Evolutionary conservation across 2,329 filamentous ascomycete genomes (phyloP).

Genomic region (Hypoxylon sp.): DNA sequence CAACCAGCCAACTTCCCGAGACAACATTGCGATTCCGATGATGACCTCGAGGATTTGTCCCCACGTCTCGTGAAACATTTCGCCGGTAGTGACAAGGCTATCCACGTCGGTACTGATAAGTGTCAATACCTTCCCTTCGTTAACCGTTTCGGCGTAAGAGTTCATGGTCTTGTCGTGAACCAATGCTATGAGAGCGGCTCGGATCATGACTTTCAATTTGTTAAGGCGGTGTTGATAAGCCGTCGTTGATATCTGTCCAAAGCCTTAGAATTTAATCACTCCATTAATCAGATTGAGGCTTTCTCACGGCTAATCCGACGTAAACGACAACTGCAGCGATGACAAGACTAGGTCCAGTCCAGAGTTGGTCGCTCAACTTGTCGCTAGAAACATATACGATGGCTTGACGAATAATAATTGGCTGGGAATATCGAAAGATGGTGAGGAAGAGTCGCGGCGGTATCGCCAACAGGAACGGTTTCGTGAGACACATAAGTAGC

Average conservation of each 20-base stretch:
- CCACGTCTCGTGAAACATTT: constrained; percentile 62
- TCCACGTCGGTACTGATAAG: constrained; percentile 61
- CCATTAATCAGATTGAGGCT: background rate
- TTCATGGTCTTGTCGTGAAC: constrained; percentile 55
- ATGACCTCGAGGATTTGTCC: constrained; percentile 60
- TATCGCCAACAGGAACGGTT: constrained; percentile 53
- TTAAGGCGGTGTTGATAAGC: constrained; percentile 55
- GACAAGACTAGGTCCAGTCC: constrained; percentile 53
- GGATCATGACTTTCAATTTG: constrained; percentile 54
- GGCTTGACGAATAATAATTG: constrained; percentile 57
- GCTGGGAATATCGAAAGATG: constrained; percentile 59
- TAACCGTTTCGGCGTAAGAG: constrained; percentile 45
- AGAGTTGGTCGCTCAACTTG: constrained; percentile 14
- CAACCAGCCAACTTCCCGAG: constrained; percentile 60
- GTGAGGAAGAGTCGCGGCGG: constrained; percentile 58
- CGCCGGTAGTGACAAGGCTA: constrained; percentile 52
- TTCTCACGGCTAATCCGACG: constrained; percentile 57
- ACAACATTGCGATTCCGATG: constrained; percentile 59
- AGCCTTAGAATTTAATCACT: constrained; percentile 6
- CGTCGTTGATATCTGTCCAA: constrained; percentile 52
- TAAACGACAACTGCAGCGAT: constrained; percentile 56
- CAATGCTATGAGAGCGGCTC: constrained; percentile 56
- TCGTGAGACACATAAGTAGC: constrained; percentile 52
- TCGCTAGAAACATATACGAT: constrained; percentile 54
- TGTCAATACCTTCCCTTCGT: constrained; percentile 56